A percentile compares a stretch with the other conserved stretches of the same genome.
Evolutionary conservation across 129 eudicot genomes (phyloP).

Genomic region (Erigeron canadensis): DNA sequence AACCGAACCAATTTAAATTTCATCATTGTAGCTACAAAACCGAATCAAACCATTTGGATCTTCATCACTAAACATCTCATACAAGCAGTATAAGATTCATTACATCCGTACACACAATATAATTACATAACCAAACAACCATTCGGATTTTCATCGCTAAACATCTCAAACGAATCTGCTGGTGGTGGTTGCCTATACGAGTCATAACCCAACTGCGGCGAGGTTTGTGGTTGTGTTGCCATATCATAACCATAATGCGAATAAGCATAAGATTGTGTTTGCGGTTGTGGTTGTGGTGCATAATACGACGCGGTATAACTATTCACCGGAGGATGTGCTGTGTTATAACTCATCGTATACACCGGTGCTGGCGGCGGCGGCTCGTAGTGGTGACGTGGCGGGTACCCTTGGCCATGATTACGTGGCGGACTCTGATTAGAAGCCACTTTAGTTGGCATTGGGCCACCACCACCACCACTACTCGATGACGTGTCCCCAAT

Average conservation of each 20-base stretch:
- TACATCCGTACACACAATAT: background rate
- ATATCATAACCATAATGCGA: conserved; percentile 25
- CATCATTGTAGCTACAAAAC: too few species aligned
- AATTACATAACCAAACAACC: conserved; percentile 62
- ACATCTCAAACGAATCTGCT: conserved; percentile 70
- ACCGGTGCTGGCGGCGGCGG: conserved; percentile 54
- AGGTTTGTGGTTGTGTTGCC: conserved; percentile 21
- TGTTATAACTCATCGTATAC: conserved; percentile 60
- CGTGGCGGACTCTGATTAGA: conserved; percentile 47
- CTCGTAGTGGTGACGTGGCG: conserved; percentile 30
- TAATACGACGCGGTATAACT: conserved; percentile 69
- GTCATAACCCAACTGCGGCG: conserved; percentile 23
- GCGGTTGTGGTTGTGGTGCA: conserved; percentile 41
- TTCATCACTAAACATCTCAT: too few species aligned
- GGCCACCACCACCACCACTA: conserved; percentile 19
- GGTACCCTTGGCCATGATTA: conserved; percentile 38
- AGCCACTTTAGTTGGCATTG: background rate
- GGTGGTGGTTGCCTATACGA: conserved; percentile 28
- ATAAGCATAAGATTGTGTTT: conserved; percentile 44
- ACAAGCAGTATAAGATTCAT: conserved; percentile 45
- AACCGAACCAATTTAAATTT: too few species aligned
- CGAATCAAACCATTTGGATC: too few species aligned
- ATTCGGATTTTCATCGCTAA: conserved; percentile 86
- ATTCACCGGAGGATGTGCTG: conserved; percentile 52
- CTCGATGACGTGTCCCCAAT: conserved; percentile 18